Conservation (phyloP, 2,329 filamentous ascomycete species). For the Trichoderma aggressivum region DNA sequence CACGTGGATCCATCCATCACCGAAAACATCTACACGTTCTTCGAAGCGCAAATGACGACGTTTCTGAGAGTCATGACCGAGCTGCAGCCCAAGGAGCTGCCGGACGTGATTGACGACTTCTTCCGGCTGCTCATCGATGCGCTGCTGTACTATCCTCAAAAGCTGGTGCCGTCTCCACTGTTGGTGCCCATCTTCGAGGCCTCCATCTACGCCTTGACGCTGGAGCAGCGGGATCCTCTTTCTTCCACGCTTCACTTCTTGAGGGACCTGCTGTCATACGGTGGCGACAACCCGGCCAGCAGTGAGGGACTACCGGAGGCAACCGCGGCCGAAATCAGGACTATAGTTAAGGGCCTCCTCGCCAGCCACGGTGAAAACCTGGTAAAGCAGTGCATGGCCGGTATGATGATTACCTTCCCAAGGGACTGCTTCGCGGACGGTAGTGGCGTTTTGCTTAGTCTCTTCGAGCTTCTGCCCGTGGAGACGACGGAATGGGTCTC, state of each 20-base stretch:
- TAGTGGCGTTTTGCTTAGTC: conserved; percentile 81
- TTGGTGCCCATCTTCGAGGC: conserved; percentile 83
- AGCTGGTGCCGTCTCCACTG: conserved; percentile 74
- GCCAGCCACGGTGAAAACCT: conserved; percentile 69
- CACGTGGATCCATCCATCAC: conserved; percentile 78
- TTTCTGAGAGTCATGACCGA: conserved; percentile 89
- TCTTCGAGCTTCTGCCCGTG: conserved; percentile 82
- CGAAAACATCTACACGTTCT: conserved; percentile 88
- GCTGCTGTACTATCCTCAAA: conserved; percentile 85
- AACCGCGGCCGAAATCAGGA: conserved; percentile 66
- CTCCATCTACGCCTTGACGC: conserved; percentile 76
- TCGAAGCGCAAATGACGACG: conserved; percentile 85
- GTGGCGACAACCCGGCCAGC: conserved; percentile 67
- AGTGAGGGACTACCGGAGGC: conserved; percentile 55
- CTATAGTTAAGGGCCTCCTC: conserved; percentile 70
- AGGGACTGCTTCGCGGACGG: conserved; percentile 93
- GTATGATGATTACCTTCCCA: conserved; percentile 99
- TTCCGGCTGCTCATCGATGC: conserved; percentile 91
- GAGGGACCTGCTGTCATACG: conserved; percentile 86
- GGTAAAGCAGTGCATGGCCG: conserved; percentile 85
- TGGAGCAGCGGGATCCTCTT: conserved; percentile 89
- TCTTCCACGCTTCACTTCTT: conserved; percentile 91
- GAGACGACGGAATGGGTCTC: conserved; percentile 81
- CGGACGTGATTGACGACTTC: conserved; percentile 89
- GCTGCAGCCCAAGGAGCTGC: conserved; percentile 68